These are phyloP conservation scores for Boletus sensibilis DNA, from an alignment of 768 basidiomycete species.

Conservation along the genomic window DNA sequence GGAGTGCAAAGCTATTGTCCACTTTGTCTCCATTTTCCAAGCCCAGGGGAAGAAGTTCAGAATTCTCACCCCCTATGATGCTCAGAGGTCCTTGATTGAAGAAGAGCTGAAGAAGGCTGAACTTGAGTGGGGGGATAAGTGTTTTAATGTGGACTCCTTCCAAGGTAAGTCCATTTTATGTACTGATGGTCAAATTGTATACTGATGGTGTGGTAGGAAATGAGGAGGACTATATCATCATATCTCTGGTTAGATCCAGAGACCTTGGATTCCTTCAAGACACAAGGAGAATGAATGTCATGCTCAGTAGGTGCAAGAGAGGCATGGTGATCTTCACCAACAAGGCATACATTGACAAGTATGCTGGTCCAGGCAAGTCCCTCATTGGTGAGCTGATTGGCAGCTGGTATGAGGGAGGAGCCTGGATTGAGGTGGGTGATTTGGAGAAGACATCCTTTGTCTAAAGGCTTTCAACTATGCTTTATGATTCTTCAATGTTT, in stretches of 20 bases:
- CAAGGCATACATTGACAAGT: constrained; percentile 54
- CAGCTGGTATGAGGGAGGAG: constrained; percentile 30
- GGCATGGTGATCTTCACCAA: constrained; percentile 77
- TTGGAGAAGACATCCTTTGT: constrained; percentile 23
- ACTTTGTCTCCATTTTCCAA: constrained; percentile 58
- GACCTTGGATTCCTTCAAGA: constrained; percentile 68
- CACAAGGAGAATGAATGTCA: constrained; percentile 76
- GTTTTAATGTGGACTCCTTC: constrained; percentile 78
- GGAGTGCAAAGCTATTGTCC: constrained; percentile 57
- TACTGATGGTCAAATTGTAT: neutral
- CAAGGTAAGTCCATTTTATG: constrained; percentile 52
- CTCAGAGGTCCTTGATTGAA: constrained; percentile 63
- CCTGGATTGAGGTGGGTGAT: constrained; percentile 38
- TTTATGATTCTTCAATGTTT: neutral
- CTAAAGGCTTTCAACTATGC: constrained; percentile 6
- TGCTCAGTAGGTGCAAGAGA: constrained; percentile 77
- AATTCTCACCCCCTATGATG: constrained; percentile 83
- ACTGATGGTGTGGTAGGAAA: constrained; percentile 52
- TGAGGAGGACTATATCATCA: constrained; percentile 75
- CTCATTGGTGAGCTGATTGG: constrained; percentile 42
- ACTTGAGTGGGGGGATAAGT: constrained; percentile 63
- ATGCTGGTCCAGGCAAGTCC: constrained; percentile 48
- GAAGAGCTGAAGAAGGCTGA: constrained; percentile 45
- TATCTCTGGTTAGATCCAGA: constrained; percentile 65
- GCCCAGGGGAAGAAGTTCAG: constrained; percentile 47